Base-by-base conservation (phyloP, 2,329 filamentous ascomycete genomes). In the Verticillium dahliae region DNA sequence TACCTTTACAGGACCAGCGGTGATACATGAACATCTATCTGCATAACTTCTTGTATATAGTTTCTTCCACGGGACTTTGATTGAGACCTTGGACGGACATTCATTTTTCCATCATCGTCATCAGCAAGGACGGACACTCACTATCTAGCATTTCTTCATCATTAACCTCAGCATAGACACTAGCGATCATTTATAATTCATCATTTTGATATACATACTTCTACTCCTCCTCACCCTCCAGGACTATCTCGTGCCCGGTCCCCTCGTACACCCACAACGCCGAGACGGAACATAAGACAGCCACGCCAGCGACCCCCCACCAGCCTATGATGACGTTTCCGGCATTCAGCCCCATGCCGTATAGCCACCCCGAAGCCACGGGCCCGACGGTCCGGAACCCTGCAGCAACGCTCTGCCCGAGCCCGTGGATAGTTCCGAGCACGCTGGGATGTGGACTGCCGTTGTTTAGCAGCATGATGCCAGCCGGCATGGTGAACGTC, bases 251-350 rank as follows among this genome's bases (percentile, higher is more conserved):
- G 70, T 87, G 85, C 1, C 86, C 86, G 63, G 75, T 82, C 0
- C 87, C 88, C 67, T 90, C 88, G 41, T 85, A 78, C n/a, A 90
- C 84, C 61, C 81, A 80, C 72, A 85, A 81, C 1, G 84, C 81
- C 11, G 85, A 79, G 2, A 80, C 70, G 71, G 85, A 89, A 0
- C 86, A 86, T 6, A 85, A 59, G 6, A 81, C 74, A 1, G 84
- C 81, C 31, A 88, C 77, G 5, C 74, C 69, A 0, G 84, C 76
- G 11, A 79, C 72, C 2, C 69, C 74, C 78, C 80, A 82, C 78
- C 78, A 83, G 10, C 78, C 77, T 37, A 75, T 75, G 10, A 78
- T 79, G 0, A 82, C 78, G 66, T 78, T 73, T 11, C 78, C 79
- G 35, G 73, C 71, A 60, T 81, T 75, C 45, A 81, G 65, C 4